A percentile compares a stretch with the other conserved stretches of the same genome.
phyloP scores from a whole-genome alignment of 1,284 basidiomycete species.

The Fomitopsis betulina region DNA sequence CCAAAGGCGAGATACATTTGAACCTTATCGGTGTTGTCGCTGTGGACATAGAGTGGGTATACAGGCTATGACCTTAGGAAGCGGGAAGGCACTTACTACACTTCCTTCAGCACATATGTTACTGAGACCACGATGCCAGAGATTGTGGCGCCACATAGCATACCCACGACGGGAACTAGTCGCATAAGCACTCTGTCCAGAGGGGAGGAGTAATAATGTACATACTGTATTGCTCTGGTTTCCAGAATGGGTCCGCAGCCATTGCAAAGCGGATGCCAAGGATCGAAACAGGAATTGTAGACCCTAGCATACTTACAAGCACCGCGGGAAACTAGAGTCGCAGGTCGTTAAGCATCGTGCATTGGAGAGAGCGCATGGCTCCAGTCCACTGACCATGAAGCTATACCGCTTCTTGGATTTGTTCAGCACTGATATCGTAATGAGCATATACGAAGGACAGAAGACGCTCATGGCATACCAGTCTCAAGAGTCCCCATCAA shows the following conservation, averaged over 20 bases:
- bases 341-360: no score
- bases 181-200: not conserved
- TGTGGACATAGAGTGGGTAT: conserved; percentile 21
- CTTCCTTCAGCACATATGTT: conserved; percentile 60
- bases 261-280: conserved; percentile 77
- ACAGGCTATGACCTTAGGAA: not conserved
- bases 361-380: not conserved
- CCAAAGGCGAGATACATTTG: conserved; percentile 84
- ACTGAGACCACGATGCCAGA: conserved; percentile 69
- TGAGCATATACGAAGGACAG: conserved; percentile 22
- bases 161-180: conserved; percentile 80
- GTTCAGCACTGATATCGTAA: conserved; percentile 44
- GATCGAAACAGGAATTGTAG: conserved; percentile 78
- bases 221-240: conserved; percentile 75
- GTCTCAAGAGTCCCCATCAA: conserved; percentile 67
- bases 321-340: conserved; percentile 60
- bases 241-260: conserved; percentile 75
- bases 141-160: conserved; percentile 81
- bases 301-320: conserved; percentile 63
- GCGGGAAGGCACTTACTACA: conserved; percentile 42
- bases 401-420: conserved; percentile 71
- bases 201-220: conserved; percentile 21
- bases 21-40: conserved; percentile 78
- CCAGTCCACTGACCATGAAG: conserved; percentile 55
- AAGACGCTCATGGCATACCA: conserved; percentile 32